Base-by-base conservation (phyloP, 768 basidiomycete species). In the Rhodosporidiobolus sp. region DNA sequence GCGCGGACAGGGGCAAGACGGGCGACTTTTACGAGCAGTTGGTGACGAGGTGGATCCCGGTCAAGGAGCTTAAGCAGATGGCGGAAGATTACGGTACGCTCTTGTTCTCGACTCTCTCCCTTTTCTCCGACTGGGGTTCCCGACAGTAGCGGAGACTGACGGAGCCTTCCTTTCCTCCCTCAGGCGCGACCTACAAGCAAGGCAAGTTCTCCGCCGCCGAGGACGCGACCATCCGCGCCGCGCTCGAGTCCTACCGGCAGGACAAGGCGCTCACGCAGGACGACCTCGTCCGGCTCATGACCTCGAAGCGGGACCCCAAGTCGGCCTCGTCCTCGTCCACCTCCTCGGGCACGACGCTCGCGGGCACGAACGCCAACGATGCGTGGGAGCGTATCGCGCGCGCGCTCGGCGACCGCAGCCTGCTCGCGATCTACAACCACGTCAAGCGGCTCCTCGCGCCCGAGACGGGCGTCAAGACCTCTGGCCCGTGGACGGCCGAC, bases 341-440 rank as follows among this genome's bases (percentile, higher is more conserved):
- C 22, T 7, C 24, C n/a, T 32, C 38, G 8, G 67, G 49, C 14
- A 43, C 52, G 45, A n/a, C 10, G 55, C 16, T 24, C 22, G 10
- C 55, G 11, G 34, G 59, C 10, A 38, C 46, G n/a, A 26, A 57
- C 46, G 26, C 43, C 19, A 56, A 28, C 57, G 69, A 75, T 4
- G 49, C 71, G 53, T 77, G 74, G 74, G 54, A 50, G 19, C 43
- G 54, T 0, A 3, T 77, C 24, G 72, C 63, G 4, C 28, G 59
- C 6, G 68, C 74, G 14, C 19, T 77, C 14, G 62, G 59, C 5
- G 69, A 70, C 30, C 58, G 77, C 14, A 59, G 67, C 7, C 48
- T 77, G 17, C 59, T 69, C 34, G 53, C 65, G 1, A 64, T 77
- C 45, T 76, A 73, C 63, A 75, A 76, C 53, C 74, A 73, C 65